Evolutionary conservation across 1,139 yeast genomes (phyloP).

Genomic region (Pichia sp.): DNA sequence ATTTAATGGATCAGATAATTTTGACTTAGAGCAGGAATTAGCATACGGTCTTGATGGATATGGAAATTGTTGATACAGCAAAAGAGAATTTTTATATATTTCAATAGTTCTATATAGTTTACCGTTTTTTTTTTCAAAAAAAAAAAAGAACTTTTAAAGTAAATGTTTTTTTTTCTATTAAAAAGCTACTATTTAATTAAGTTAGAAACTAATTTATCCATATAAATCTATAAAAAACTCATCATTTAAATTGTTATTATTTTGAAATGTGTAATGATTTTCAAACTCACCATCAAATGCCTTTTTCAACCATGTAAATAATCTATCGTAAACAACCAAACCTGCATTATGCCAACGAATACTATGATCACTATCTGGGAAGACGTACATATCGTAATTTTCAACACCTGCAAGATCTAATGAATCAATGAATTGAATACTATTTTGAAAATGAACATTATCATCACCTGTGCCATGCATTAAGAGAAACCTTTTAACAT

Average conservation of each 20-base stretch:
- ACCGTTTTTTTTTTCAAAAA: too few species aligned
- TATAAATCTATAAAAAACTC: constrained; percentile 17
- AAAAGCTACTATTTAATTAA: too few species aligned
- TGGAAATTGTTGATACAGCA: constrained; percentile 12
- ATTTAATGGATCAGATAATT: constrained; percentile 23
- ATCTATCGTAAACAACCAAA: constrained; percentile 57
- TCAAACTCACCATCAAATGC: constrained; percentile 47
- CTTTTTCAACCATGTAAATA: constrained; percentile 50
- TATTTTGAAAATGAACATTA: constrained; percentile 73
- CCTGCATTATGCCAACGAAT: constrained; percentile 68
- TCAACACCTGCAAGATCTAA: constrained; percentile 54
- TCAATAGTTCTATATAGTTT: neutral
- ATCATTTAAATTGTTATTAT: neutral
- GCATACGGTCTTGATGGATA: constrained; percentile 53
- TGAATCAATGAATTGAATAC: constrained; percentile 56
- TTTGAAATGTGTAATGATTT: constrained; percentile 1
- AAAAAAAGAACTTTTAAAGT: too few species aligned
- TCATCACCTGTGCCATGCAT: constrained; percentile 85
- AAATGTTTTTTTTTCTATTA: too few species aligned
- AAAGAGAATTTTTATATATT: neutral
- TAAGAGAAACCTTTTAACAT: constrained; percentile 54
- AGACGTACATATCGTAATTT: constrained; percentile 66
- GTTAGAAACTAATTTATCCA: constrained; percentile 9
- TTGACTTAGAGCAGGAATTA: constrained; percentile 50
- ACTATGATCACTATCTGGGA: constrained; percentile 75